phyloP scores from a whole-genome alignment of 495 filamentous ascomycete genomes.

The Sordaria brevicollis region DNA sequence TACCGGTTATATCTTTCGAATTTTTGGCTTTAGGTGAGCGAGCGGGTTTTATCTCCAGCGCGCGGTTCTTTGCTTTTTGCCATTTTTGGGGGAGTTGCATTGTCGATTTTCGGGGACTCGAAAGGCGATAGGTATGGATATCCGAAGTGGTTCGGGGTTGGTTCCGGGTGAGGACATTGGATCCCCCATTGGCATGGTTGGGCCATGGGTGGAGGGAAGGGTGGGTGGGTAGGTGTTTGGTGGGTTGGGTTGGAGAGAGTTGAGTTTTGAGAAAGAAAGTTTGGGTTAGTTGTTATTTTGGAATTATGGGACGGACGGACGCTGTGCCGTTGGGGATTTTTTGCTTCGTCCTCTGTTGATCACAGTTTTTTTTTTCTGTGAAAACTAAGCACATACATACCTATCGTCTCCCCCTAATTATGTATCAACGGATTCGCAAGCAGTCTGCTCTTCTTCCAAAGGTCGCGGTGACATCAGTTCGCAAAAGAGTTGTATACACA shows the following conservation, averaged over 20 bases:
- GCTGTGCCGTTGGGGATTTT: not conserved
- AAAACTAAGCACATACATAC: not conserved
- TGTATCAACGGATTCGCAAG: not conserved
- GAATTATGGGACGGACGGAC: not conserved
- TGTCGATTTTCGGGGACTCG: not conserved
- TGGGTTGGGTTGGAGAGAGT: not conserved
- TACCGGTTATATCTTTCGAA: not conserved
- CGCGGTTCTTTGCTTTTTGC: not conserved
- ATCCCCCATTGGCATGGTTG: not conserved
- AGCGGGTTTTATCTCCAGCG: not conserved
- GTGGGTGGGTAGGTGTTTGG: not conserved
- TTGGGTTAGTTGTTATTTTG: not conserved
- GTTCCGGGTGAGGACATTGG: not conserved
- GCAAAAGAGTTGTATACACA: not conserved
- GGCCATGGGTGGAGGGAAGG: not conserved
- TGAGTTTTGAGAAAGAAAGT: not conserved
- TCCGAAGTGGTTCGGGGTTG: not conserved
- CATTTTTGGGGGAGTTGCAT: not conserved
- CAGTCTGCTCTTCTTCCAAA: too few relatives aligned
- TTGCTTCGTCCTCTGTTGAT: not conserved
- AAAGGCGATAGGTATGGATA: not conserved
- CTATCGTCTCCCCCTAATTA: not conserved
- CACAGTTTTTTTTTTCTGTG: not conserved
- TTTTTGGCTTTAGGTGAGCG: not conserved
- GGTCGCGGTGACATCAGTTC: not conserved